These are phyloP conservation scores for Hygrocybe coccinea DNA, from an alignment of 768 basidiomycete species.

Conservation along the genomic window DNA sequence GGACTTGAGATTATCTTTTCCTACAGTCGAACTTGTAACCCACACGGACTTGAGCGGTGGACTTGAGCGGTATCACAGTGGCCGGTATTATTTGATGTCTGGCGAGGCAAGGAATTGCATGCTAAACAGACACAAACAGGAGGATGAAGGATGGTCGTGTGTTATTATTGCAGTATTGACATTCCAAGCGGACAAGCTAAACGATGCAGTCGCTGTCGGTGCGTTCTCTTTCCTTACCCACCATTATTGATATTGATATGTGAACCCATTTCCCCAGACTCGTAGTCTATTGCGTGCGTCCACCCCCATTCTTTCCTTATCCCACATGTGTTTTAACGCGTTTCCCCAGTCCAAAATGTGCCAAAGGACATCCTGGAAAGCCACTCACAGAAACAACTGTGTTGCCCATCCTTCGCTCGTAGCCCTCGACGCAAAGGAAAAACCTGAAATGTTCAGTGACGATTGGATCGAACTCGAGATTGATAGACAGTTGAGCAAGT, in stretches of 20 bases:
- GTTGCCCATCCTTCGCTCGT: constrained; percentile 3
- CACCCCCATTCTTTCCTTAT: not conserved
- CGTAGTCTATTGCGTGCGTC: not conserved
- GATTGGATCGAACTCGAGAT: constrained; percentile 12
- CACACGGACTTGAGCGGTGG: too few species aligned
- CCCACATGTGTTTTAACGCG: not conserved
- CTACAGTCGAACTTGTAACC: too few species aligned
- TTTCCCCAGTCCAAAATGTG: constrained; percentile 13
- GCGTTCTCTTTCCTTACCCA: not conserved
- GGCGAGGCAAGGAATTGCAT: too few species aligned
- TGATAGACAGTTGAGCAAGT: constrained; percentile 7
- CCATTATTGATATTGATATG: not conserved
- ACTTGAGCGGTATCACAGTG: too few species aligned
- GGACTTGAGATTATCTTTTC: too few species aligned
- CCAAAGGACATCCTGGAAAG: constrained; percentile 15
- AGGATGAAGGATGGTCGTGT: not conserved
- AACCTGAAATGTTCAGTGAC: constrained; percentile 7
- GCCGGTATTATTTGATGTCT: too few species aligned
- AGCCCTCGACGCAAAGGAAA: constrained; percentile 1
- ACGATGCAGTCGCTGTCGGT: constrained; percentile 13
- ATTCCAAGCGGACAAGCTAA: constrained; percentile 8
- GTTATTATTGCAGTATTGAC: constrained; percentile 12
- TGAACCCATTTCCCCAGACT: not conserved
- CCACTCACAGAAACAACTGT: constrained; percentile 12
- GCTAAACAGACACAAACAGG: too few species aligned